Evolutionary conservation across 1,284 basidiomycete genomes (phyloP), one percentile per base, ranked within the genome.

Genomic region (Ganoderma boninense): DNA sequence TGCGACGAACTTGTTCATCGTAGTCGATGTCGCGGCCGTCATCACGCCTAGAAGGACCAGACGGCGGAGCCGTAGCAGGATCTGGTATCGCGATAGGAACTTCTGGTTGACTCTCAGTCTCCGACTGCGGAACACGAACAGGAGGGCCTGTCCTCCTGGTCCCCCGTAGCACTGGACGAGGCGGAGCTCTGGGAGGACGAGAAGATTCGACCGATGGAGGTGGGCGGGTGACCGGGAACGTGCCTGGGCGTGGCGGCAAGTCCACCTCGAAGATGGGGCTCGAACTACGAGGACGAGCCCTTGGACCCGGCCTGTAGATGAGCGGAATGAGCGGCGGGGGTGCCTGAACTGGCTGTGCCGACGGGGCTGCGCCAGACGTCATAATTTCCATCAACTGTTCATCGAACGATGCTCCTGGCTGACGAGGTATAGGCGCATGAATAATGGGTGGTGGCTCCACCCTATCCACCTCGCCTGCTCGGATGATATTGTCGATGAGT

Each of bases 331-430:
- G 76, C 1, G 82, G 79, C 0, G 90, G 91, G 13, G 90, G 89
- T 0, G 80, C 80, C 66, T 87, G 85, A 14, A 87, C 82, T 8
- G 81, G 80, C 23, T 81, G 79, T 18, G 82, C 81, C 16, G 83
- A 80, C 0, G 84, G 75, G 40, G 80, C 80, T 14, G 83, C 79
- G 13, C 82, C 82, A 18, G 87, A 79, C 40, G 85, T 82, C 44
- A 92, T 74, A 23, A 92, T 83, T n/a, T 90, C 88, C 65, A 89
- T 86, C 10, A 93, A 77, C 68, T 88, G 85, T 67, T 90, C 86
- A 14, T 87, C 86, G 49, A 92, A 81, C 0, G 89, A 86, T 4
- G 83, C 85, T 13, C 85, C 87, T 16, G 84, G 69, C 23, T 79
- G 83, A 18, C 79, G 75, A 4, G 86, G 84, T 1, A 80, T 77